Evolutionary conservation across 805 yeast genomes (phyloP), one percentile per base, ranked within the genome.

Genomic region (Hanseniaspora lindneri): DNA sequence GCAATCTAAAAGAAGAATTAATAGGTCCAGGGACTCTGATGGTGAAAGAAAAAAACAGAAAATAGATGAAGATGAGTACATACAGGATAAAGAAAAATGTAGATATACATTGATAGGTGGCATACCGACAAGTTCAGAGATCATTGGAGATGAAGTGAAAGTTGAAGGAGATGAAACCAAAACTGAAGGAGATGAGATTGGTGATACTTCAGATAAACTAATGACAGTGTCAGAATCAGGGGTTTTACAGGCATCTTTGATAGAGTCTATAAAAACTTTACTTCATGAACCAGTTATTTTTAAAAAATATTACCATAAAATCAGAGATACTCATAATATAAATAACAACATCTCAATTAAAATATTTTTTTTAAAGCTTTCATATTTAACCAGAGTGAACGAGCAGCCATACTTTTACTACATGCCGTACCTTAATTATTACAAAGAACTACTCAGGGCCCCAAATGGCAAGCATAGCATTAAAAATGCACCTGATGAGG

Each of bases 251-350:
- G 43, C 49, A 13, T 46, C 49, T 1, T 23, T 46, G 10, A 46
- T 46, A 11, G 24, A 39, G 14, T 46, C 49, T 5, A 36, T 46
- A 11, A 46, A 46, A 17, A 19, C 43, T 3, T 24, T 46, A 6
- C 32, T 46, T 6, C 21, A 30, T 29, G 39, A 30, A 29, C 49
- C 49, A 7, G 23, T 46, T 5, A 46, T 46, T 10, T 46, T 46
- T 34, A 46, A 46, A 20, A 46, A 46, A 19, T 46, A 46, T 20
- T 46, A 30, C 25, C 49, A 46, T 21, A 46, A 39, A 32, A 35
- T 46, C 4, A 37, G 41, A 32, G 49, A 46, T 25, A n/a, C 30
- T 4, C 20, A 37, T 14, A 46, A 37, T 24, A 37, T 41, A 3
- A 46, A 46, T n/a, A 37, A 35, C 17, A 37, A 37, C 16, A 41